Percentiles rank a stretch among this genome's conserved stretches.
phyloP scores from a whole-genome alignment of 2,329 filamentous ascomycete species.

The Ophiostoma ulmi region DNA sequence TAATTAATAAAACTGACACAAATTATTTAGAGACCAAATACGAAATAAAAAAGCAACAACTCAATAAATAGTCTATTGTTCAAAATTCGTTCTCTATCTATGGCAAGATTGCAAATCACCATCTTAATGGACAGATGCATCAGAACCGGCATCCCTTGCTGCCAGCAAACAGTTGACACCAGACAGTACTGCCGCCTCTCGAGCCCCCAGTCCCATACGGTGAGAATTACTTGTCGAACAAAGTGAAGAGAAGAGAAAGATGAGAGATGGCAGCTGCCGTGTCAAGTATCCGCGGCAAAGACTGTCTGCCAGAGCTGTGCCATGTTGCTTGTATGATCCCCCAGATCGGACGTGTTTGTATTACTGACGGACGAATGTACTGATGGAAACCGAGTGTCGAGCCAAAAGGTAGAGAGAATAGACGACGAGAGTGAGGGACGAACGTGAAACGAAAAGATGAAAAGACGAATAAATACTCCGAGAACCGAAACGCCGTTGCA shows the following conservation, averaged over 20 bases:
- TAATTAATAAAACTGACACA: too few relatives aligned
- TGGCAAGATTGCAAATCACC: background rate
- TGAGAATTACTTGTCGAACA: background rate
- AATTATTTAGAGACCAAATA: background rate
- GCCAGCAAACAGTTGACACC: background rate
- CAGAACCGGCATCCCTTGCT: background rate
- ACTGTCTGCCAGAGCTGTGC: background rate
- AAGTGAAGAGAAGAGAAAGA: background rate
- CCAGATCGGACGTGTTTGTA: background rate
- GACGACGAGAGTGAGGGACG: background rate
- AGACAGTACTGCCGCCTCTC: background rate
- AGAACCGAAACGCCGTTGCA: conserved; percentile 6
- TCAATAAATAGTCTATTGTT: background rate
- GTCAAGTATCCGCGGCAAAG: background rate
- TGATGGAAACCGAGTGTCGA: background rate
- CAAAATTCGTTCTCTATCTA: conserved; percentile 3
- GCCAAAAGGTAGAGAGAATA: background rate
- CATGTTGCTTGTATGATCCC: background rate
- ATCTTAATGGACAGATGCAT: background rate
- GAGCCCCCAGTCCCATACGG: conserved; percentile 1
- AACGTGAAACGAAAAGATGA: background rate
- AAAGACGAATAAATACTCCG: background rate
- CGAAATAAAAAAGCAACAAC: background rate
- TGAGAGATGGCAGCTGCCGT: background rate
- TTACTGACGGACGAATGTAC: background rate